Conservation (phyloP, 108 stramenopile genomes). For the Tribonema minus region DNA sequence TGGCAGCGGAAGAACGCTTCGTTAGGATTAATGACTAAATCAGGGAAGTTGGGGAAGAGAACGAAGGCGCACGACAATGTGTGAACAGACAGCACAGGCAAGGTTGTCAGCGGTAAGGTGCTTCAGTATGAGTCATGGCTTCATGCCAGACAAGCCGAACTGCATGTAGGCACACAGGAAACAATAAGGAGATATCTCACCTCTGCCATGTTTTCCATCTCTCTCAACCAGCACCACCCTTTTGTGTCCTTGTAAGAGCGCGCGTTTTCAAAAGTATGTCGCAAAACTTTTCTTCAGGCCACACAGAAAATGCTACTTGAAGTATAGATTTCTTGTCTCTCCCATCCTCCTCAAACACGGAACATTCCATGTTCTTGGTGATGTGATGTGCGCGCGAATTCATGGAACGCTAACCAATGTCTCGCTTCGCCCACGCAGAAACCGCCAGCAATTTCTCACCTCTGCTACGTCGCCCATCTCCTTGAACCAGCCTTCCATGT, state of each 20-base stretch:
- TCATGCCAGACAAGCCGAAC: no score
- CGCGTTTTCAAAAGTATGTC: no score
- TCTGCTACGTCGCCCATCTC: conserved; percentile 3
- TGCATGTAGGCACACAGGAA: no score
- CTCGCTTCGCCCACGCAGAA: no score
- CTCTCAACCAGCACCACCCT: no score
- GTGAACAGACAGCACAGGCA: not conserved
- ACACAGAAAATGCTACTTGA: no score
- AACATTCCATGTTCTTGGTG: not conserved
- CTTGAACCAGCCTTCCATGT: conserved; percentile 55
- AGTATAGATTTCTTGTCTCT: no score
- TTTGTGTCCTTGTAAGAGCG: no score
- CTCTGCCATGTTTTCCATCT: no score
- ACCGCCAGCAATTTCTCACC: conserved; percentile 1
- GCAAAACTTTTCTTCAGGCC: no score
- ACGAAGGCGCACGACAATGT: not conserved
- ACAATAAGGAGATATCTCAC: no score
- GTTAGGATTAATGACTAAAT: not conserved
- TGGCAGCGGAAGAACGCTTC: not conserved
- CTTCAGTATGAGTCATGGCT: not conserved
- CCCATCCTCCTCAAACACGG: not conserved
- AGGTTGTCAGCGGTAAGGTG: not conserved
- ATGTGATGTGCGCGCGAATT: not conserved
- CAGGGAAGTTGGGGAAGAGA: not conserved
- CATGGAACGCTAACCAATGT: not conserved